Percentiles rank a stretch among this genome's conserved stretches.
phyloP scores from a whole-genome alignment of 2,329 filamentous ascomycete genomes.

The Monilinia laxa region DNA sequence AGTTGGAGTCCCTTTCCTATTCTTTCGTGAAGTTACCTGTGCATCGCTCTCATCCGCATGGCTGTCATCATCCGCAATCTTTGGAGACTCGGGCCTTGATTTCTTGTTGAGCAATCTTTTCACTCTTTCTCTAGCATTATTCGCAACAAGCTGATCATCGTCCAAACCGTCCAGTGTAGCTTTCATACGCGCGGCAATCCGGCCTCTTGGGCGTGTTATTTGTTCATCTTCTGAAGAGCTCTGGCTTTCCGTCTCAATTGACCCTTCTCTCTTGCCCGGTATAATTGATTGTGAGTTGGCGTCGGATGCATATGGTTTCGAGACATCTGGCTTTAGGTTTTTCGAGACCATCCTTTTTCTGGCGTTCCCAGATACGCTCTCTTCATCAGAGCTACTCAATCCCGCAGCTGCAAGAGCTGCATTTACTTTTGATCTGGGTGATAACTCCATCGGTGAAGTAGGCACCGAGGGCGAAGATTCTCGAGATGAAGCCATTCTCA shows the following conservation, averaged over 20 bases:
- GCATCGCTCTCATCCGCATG: conserved; percentile 39
- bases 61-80: conserved; percentile 41
- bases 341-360: conserved; percentile 29
- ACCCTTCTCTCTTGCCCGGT: neutral
- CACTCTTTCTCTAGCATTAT: conserved; percentile 45
- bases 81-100: conserved; percentile 30
- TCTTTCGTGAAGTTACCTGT: conserved; percentile 35
- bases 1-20: conserved; percentile 31
- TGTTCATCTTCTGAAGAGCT: conserved; percentile 45
- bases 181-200: conserved; percentile 64
- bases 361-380: conserved; percentile 30
- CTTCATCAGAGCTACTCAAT: conserved; percentile 50
- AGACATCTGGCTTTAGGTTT: conserved; percentile 24
- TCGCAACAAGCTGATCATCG: conserved; percentile 26
- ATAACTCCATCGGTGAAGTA: conserved; percentile 45
- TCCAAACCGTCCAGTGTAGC: conserved; percentile 36
- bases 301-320: conserved; percentile 23
- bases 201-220: conserved; percentile 57
- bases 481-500: conserved; percentile 51
- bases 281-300: conserved; percentile 2
- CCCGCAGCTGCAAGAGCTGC: conserved; percentile 53
- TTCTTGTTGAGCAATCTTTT: conserved; percentile 46
- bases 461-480: conserved; percentile 49
- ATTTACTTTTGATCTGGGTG: conserved; percentile 56
- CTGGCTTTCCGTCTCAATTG: neutral